Base-by-base conservation (phyloP, 805 yeast genomes). In the Lipomyces anomalus region DNA sequence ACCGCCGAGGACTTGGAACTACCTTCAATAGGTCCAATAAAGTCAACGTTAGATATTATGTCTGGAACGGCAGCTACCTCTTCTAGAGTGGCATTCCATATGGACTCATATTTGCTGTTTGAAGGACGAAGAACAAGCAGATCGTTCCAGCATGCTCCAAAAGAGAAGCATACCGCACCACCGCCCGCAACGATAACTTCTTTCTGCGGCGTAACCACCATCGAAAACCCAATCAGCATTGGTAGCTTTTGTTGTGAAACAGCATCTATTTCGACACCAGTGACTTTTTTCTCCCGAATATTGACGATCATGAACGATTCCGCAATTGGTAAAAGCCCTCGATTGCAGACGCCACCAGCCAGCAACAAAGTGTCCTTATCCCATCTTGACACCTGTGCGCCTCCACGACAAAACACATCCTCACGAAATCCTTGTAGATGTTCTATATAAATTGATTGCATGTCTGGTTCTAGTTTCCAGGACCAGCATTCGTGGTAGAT, bases 131-230 rank as follows among this genome's bases (percentile, higher is more conserved):
- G 17, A 4, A 56, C 42, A 6, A 39, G 22, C 4, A 53, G 29
- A 22, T 59, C 59, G 42, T 75, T 74, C 72, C 75, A 73, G 18
- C 70, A 70, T 0, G 80, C 69, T 0, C 95, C 95, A 65, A 84
- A 85, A 0, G 89, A 82, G 53, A 81, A 84, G 59, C 94, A 84
- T 1, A 84, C 86, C 0, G 84, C 89, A 3, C 94, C 94, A 2
- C 94, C 88, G 22, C 88, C 87, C 3, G 72, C 66, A 1, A 83
- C 35, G 1, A 77, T 18, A 1, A 80, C 35, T 17, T 63, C 61
- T n/a, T 60, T 52, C 0, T 59, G 35, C 45, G 37, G 4, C 61
- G 40, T 4, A 54, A 53, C 46, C 6, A 33, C 32, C 42, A 52
- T 7, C 6, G 33, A 22, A n/a, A 38, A 43, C 6, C 55, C 53